phyloP scores from a whole-genome alignment of 371 early-diverging fungal species.

The Apophysomyces variabilis region DNA sequence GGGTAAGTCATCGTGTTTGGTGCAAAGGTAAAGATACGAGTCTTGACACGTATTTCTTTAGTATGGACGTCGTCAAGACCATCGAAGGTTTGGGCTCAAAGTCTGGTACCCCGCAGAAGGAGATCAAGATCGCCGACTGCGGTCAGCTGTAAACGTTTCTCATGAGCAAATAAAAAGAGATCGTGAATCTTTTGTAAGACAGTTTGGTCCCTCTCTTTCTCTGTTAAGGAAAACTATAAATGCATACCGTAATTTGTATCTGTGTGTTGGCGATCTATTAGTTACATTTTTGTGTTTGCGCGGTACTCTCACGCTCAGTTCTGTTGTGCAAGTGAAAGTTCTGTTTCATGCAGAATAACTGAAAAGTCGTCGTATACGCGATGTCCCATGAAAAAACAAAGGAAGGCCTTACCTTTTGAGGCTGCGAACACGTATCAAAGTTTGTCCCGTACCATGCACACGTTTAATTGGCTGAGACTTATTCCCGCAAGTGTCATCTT shows the following conservation, averaged over 20 bases:
- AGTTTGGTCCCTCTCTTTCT: too few relatives aligned
- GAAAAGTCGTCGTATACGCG: too few relatives aligned
- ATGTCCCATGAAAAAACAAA: too few relatives aligned
- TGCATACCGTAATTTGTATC: too few relatives aligned
- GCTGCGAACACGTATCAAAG: not conserved
- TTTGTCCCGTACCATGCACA: not conserved
- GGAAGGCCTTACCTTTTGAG: too few relatives aligned
- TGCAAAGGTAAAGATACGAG: not conserved
- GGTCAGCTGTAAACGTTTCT: constrained; percentile 62
- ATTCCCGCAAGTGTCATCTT: not conserved
- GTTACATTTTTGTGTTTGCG: too few relatives aligned
- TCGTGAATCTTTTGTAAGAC: not conserved
- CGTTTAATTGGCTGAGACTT: not conserved
- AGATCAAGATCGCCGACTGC: constrained; percentile 67
- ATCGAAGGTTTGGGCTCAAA: constrained; percentile 72
- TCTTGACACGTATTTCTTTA: not conserved
- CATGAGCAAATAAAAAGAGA: not conserved
- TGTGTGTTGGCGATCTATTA: too few relatives aligned
- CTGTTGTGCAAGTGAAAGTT: too few relatives aligned
- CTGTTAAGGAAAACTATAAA: too few relatives aligned
- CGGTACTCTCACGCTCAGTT: too few relatives aligned
- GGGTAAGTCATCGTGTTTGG: constrained; percentile 50
- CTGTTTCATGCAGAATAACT: too few relatives aligned
- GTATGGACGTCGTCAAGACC: constrained; percentile 74
- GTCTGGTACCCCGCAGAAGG: constrained; percentile 59